Evolutionary conservation across 2,329 filamentous ascomycete genomes (phyloP), one percentile per base, ranked within the genome.

Genomic region (Beauveria bassiana): DNA sequence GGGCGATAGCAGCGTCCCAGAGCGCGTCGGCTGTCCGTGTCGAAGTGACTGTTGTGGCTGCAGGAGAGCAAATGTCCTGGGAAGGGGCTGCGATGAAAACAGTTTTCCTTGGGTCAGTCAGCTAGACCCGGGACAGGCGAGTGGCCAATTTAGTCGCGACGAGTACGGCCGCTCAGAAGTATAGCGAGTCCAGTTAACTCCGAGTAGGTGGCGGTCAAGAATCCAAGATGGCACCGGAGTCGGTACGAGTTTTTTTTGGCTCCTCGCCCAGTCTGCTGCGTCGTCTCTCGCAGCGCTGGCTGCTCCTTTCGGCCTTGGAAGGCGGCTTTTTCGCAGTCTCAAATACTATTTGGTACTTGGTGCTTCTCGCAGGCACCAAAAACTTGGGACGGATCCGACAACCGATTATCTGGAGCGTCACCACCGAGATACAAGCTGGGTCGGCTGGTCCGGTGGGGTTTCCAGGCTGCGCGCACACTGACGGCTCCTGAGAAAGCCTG

Each of bases 351-450:
- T 42, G 49, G 38, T 60, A 53, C 57, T 53, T 60, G 55, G 20
- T 53, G 57, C 57, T 47, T 40, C 42, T 60, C 49, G n/a, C 40
- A 10, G 40, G n/a, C 49, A 47, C 20, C 43, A 47, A 52, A 47
- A 34, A 55, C 45, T 52, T 61, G 59, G 59, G 51, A 61, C 53
- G 60, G 54, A 47, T 18, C 60, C 46, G 47, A 50, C 43, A 61
- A 57, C 60, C 52, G 60, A 55, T 46, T 46, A 46, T 58, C 60
- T 58, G 53, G 60, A 52, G 53, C 54, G 54, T 52, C 54, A 57
- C 60, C 38, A 62, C 59, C 59, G 47, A 59, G 61, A 62, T 62
- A 26, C 28, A 62, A 38, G 47, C 47, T 34, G 34, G 34, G 34
- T 38, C 34, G 34, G 57, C 46, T 42, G 53, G 14, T 31, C 10